Conservation (phyloP, 2,329 filamentous ascomycete genomes). For the Seiridium cupressi region DNA sequence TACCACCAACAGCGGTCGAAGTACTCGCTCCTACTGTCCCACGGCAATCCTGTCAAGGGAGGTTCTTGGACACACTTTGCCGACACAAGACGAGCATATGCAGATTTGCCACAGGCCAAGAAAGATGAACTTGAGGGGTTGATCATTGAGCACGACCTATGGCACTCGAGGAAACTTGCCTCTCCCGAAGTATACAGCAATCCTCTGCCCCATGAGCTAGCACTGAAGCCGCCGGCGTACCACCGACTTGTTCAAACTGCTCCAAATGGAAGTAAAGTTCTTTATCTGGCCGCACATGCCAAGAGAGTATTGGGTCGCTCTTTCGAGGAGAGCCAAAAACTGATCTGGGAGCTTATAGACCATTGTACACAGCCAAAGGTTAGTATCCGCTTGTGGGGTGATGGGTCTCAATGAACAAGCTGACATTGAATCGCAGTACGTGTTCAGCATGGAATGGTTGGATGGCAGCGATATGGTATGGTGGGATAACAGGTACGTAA, state of each 20-base stretch:
- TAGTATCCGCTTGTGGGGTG: background rate
- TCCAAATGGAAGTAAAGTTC: constrained; percentile 20
- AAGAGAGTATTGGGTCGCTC: constrained; percentile 17
- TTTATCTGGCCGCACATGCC: constrained; percentile 25
- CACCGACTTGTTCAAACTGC: constrained; percentile 21
- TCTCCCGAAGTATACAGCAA: constrained; percentile 6
- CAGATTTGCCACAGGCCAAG: constrained; percentile 19
- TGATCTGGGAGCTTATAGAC: constrained; percentile 24
- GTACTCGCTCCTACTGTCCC: constrained; percentile 22
- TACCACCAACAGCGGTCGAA: constrained; percentile 25
- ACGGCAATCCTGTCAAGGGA: constrained; percentile 13
- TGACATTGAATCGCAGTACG: constrained; percentile 15
- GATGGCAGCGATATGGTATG: constrained; percentile 24
- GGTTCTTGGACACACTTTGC: constrained; percentile 21
- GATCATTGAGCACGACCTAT: constrained; percentile 19
- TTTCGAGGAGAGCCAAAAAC: constrained; percentile 21
- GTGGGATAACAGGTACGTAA: constrained; percentile 22
- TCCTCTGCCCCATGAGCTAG: constrained; percentile 17
- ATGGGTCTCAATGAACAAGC: background rate
- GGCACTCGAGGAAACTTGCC: constrained; percentile 17
- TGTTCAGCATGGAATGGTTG: constrained; percentile 24
- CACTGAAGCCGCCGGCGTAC: constrained; percentile 21
- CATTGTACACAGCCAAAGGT: constrained; percentile 22
- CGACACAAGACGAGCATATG: constrained; percentile 18
- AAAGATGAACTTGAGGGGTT: constrained; percentile 20